Evolutionary conservation across 2,329 filamentous ascomycete species (phyloP), one percentile per base, ranked within the genome.

Genomic region (Colletotrichum tofieldiae): DNA sequence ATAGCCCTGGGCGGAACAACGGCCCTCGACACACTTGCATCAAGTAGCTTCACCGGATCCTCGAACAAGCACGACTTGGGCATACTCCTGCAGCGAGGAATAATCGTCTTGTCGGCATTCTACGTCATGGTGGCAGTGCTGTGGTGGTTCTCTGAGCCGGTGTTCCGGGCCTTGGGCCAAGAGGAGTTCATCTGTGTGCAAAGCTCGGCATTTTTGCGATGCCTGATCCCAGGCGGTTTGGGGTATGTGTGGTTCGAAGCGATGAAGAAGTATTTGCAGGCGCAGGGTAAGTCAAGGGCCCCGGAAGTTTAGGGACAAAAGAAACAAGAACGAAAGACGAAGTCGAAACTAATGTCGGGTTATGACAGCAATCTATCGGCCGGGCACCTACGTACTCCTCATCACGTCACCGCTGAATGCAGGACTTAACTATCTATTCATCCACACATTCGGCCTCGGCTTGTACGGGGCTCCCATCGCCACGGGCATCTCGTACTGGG

Each of bases 221-320:
- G 91, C 16, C 82, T 97, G 56, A 93, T 94, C 1, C 94, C 94
- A 0, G 94, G 94, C 0, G 94, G 94, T 0, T 82, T 97, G 47
- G 94, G 94, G 0, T 97, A 97, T 77, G 90, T 97, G 51, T 97
- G 93, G 83, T 97, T 97, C 72, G 94, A 97, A 82, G 87, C 90
- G 7, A 90, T 95, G 78, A 98, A 98, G 84, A 94, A 96, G 76
- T 98, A 92, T 76, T 87, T 97, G 1, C 95, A 98, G 81, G 95
- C 95, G 0, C 95, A 98, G 82, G 93, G 93, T 88, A 89, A 89
- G 79, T 90, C 32, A 9, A 26, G 18, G 18, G 32, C 51, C 26
- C 52, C 52, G 37, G 47, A 39, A 37, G 29, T 65, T 12, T 29
- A 29, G 52, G 65, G 75, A 62, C 2, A 29, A 16, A 12, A 51